Evolutionary conservation across 441 rosid genomes (phyloP).

Genomic region (Populus trichocarpa): DNA sequence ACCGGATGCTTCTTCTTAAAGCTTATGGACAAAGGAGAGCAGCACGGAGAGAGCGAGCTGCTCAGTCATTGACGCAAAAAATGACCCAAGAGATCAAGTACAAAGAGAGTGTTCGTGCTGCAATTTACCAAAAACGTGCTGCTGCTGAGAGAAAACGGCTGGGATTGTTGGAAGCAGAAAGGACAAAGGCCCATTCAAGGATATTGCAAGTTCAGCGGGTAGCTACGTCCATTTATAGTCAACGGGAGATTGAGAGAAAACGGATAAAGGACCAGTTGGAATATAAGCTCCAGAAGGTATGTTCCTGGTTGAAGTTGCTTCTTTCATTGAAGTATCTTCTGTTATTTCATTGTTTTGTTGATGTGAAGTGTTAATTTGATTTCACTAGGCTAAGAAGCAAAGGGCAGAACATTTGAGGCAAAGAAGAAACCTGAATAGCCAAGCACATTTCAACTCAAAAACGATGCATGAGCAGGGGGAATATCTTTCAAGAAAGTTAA

Average conservation of each 20-base stretch:
- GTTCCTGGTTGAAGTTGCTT: conserved; percentile 4
- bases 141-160: conserved; percentile 80
- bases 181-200: conserved; percentile 62
- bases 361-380: conserved; percentile 4
- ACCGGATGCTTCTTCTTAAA: conserved; percentile 60
- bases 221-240: conserved; percentile 53
- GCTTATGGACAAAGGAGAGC: conserved; percentile 57
- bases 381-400: conserved; percentile 60
- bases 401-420: conserved; percentile 75
- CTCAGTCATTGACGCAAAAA: conserved; percentile 61
- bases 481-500: conserved; percentile 53
- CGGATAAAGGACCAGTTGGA: conserved; percentile 61
- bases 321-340: neutral
- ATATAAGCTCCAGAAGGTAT: conserved; percentile 64
- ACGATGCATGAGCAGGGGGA: conserved; percentile 57
- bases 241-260: conserved; percentile 73
- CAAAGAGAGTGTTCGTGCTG: conserved; percentile 61
- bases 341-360: neutral
- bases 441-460: conserved; percentile 34
- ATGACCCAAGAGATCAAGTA: conserved; percentile 72
- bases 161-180: conserved; percentile 68
- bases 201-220: conserved; percentile 51
- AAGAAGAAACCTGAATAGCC: conserved; percentile 46
- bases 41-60: conserved; percentile 56
- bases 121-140: conserved; percentile 68